Evolutionary conservation across 2,329 filamentous ascomycete genomes (phyloP).

Genomic region (Diaporthe australafricana): DNA sequence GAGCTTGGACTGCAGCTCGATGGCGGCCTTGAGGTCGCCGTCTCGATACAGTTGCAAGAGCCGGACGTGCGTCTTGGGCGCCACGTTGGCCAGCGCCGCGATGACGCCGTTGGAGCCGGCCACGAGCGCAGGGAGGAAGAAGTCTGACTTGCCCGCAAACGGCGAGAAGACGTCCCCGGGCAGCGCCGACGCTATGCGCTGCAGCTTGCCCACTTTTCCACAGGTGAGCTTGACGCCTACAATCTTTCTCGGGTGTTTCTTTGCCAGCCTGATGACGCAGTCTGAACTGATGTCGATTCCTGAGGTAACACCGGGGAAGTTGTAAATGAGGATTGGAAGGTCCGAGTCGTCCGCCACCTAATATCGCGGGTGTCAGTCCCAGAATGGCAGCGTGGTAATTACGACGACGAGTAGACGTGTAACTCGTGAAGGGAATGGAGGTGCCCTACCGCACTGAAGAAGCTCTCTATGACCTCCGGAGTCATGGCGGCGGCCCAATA

Average conservation of each 20-base stretch:
- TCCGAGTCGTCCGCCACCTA: background rate
- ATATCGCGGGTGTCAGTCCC: background rate
- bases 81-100: constrained; percentile 53
- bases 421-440: background rate
- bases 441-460: constrained; percentile 8
- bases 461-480: background rate
- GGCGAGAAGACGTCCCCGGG: constrained; percentile 49
- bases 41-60: constrained; percentile 49
- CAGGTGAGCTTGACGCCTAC: constrained; percentile 23
- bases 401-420: background rate
- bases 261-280: background rate
- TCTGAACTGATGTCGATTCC: constrained; percentile 13
- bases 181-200: constrained; percentile 58
- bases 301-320: constrained; percentile 19
- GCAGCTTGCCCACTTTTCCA: constrained; percentile 61
- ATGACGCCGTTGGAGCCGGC: constrained; percentile 55
- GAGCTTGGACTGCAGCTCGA: constrained; percentile 49
- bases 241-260: constrained; percentile 8
- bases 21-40: constrained; percentile 48
- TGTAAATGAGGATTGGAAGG: constrained; percentile 15
- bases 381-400: too few relatives aligned
- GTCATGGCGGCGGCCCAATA: constrained; percentile 10
- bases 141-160: constrained; percentile 54
- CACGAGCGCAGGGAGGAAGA: constrained; percentile 54
- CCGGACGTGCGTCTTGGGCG: constrained; percentile 46